Base-by-base conservation (phyloP, 352 stramenopile species). In the Pythium scleroteichum region DNA sequence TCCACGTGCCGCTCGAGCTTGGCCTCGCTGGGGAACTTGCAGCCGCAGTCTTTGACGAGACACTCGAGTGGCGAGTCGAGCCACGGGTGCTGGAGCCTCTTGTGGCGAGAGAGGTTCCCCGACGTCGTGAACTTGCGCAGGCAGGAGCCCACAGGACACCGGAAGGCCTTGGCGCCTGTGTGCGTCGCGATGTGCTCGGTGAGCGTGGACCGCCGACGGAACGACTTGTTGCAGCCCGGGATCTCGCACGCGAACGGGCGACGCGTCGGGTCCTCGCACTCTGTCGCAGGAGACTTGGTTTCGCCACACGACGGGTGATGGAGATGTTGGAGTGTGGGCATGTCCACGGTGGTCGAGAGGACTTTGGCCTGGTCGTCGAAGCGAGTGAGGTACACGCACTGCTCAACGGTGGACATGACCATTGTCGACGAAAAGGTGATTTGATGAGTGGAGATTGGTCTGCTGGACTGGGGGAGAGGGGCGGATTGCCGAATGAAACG, bases 131-230 rank as follows among this genome's bases (percentile, higher is more conserved):
- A 80, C 32, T 76, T 90, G 42, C 84, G 84, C 60, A 76, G 75
- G 65, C 85, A 77, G 65, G 85, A 85, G 13, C 77, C 76, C 17
- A 72, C 69, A 10, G 49, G 50, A 48, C 76, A 88, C 27, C 69
- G 47, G 53, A 89, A 75, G 2, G 82, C 78, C 63, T 90, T 80
- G 62, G 88, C 78, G 17, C 83, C 83, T 49, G 81, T 91, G 70
- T 92, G 83, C 32, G 79, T 90, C 74, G 89, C 89, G 53, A 87
- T 72, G 64, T 93, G 83, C 46, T 89, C 79, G 44, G 80, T 83
- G 45, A 88, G 63, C 26, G 81, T 88, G 61, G 85, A 90, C 51
- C 33, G 44, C 1, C 53, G 53, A 1, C 29, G 27, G 29, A 61
- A 61, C 2, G 24, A 32, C 26, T 51, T 51, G 45, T 14, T 23